These are phyloP conservation scores for Kregervanrija fluxuum DNA, from an alignment of 805 yeast species.

Conservation along the genomic window DNA sequence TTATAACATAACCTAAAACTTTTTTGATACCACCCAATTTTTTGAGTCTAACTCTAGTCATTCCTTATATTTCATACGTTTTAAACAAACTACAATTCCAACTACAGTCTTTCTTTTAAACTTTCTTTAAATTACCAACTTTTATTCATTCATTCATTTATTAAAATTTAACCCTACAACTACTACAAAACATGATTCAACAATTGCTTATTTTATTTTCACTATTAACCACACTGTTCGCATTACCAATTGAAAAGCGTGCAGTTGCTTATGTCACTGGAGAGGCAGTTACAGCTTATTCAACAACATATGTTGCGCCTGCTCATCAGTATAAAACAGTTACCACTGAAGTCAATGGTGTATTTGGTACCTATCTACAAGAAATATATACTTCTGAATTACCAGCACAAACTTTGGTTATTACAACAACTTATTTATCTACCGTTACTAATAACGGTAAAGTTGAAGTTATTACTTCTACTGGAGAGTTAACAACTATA, in stretches of 20 bases:
- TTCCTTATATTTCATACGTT: too few species aligned
- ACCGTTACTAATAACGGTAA: neutral
- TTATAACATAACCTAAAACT: too few species aligned
- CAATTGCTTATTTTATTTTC: constrained; percentile 1
- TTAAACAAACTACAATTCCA: neutral
- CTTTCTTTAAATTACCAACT: neutral
- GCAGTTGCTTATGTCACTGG: constrained; percentile 23
- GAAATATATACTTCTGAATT: constrained; percentile 24
- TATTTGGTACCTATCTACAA: constrained; percentile 14
- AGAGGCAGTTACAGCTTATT: constrained; percentile 17
- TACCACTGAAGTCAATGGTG: constrained; percentile 14
- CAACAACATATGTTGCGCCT: constrained; percentile 13
- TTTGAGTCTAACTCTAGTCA: too few species aligned
- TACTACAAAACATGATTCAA: neutral
- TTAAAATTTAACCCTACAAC: neutral
- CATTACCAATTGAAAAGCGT: constrained; percentile 16
- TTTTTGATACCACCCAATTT: too few species aligned
- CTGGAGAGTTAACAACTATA: constrained; percentile 1
- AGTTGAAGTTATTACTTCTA: constrained; percentile 4
- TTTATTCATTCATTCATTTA: neutral
- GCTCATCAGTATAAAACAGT: constrained; percentile 12
- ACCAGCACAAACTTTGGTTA: constrained; percentile 16
- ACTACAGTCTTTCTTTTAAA: constrained; percentile 1
- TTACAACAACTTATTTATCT: constrained; percentile 3
- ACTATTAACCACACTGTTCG: constrained; percentile 1